Percentiles rank a stretch among this genome's conserved stretches.
phyloP scores from a whole-genome alignment of 306 rosid species.

The Datisca glomerata region DNA sequence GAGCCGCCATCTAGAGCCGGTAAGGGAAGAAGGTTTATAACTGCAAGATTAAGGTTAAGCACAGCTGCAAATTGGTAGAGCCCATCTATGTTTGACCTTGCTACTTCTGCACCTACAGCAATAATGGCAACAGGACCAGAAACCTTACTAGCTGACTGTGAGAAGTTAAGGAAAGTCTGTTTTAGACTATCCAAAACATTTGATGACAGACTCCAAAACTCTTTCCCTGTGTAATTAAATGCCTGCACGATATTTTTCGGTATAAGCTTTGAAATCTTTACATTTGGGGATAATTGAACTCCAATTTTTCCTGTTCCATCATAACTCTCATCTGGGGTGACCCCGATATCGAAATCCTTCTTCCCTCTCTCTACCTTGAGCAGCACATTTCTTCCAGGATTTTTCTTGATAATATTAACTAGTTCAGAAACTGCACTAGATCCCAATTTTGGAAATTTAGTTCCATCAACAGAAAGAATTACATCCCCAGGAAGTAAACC shows the following conservation, averaged over 20 bases:
- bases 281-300: constrained; percentile 83
- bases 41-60: constrained; percentile 75
- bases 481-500: constrained; percentile 87
- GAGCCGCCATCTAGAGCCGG: constrained; percentile 92
- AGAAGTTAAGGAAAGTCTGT: constrained; percentile 74
- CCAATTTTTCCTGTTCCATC: constrained; percentile 98
- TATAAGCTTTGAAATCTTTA: constrained; percentile 44
- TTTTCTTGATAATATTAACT: constrained; percentile 60
- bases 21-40: constrained; percentile 82
- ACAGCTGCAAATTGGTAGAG: constrained; percentile 83
- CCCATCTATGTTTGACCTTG: constrained; percentile 72
- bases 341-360: constrained; percentile 45
- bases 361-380: constrained; percentile 65
- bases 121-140: constrained; percentile 93
- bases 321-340: constrained; percentile 73
- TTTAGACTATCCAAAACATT: constrained; percentile 67
- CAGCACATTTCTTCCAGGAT: constrained; percentile 56
- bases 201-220: constrained; percentile 60
- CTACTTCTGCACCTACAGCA: constrained; percentile 93
- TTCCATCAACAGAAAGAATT: constrained; percentile 62
- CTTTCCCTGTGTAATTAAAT: constrained; percentile 45
- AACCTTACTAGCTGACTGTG: constrained; percentile 82
- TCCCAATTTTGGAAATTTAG: constrained; percentile 53
- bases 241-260: constrained; percentile 47
- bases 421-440: constrained; percentile 57